phyloP scores from a whole-genome alignment of 1,284 basidiomycete species.

The Phaffia rhodozyma region DNA sequence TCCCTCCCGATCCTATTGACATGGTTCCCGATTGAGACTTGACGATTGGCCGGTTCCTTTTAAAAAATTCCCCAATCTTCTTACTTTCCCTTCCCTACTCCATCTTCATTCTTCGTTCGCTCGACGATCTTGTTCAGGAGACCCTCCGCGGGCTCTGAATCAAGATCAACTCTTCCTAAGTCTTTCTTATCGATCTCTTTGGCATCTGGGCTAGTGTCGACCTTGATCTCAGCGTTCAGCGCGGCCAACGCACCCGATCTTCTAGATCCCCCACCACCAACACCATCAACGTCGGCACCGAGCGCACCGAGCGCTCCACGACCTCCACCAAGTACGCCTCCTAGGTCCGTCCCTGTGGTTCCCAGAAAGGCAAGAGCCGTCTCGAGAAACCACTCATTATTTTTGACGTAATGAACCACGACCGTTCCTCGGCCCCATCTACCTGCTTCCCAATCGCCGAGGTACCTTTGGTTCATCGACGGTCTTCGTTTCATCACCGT shows the following conservation, averaged over 20 bases:
- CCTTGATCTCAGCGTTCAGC: background rate
- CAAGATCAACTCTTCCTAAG: background rate
- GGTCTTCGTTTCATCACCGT: conserved; percentile 25
- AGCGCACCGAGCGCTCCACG: background rate
- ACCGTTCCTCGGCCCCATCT: conserved; percentile 75
- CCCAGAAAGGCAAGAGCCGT: conserved; percentile 36
- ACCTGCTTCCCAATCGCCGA: conserved; percentile 36
- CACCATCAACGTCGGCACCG: background rate
- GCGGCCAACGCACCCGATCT: background rate
- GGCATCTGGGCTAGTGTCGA: background rate
- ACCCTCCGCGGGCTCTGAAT: too few species aligned
- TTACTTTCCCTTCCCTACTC: too few species aligned
- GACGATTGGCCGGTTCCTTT: too few species aligned
- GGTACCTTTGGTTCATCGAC: conserved; percentile 47
- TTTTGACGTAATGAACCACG: conserved; percentile 94
- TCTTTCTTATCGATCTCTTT: background rate
- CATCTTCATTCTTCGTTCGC: too few species aligned
- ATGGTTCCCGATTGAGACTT: too few species aligned
- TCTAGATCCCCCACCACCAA: background rate
- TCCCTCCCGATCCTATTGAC: too few species aligned
- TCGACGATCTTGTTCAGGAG: too few species aligned
- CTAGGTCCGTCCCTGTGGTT: background rate
- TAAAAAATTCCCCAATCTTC: too few species aligned
- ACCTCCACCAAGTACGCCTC: background rate
- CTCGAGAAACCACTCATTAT: conserved; percentile 91